Evolutionary conservation across 75 land plant species (phyloP).

Genomic region (Pseudotsuga menziesii): DNA sequence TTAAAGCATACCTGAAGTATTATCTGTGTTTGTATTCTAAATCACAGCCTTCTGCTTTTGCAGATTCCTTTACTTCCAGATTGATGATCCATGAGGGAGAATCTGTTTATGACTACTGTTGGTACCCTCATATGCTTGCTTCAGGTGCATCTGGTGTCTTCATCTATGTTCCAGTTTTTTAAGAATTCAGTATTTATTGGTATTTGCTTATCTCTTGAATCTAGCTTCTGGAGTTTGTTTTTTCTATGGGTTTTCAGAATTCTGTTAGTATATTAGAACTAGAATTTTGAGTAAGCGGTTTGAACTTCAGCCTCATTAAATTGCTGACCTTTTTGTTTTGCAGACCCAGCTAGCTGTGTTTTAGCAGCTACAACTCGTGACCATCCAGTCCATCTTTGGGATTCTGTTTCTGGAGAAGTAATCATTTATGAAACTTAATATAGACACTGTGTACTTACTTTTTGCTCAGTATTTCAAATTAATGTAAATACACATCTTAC

Average conservation of each 20-base stretch:
- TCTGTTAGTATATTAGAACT: background rate
- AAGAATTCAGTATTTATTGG: background rate
- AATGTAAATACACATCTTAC: background rate
- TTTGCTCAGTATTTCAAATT: slow-evolving; percentile 3
- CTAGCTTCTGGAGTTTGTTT: background rate
- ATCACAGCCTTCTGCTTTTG: too few relatives aligned
- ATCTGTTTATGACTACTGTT: slow-evolving; percentile 89
- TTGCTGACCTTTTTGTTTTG: slow-evolving; percentile 6
- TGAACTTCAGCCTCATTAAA: background rate
- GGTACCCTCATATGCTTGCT: slow-evolving; percentile 95
- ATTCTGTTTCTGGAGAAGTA: slow-evolving; percentile 87
- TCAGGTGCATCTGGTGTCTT: slow-evolving; percentile 51
- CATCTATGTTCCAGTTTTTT: background rate
- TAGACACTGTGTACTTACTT: background rate
- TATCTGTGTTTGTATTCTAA: too few relatives aligned
- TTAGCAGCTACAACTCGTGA: slow-evolving; percentile 92
- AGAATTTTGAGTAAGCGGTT: background rate
- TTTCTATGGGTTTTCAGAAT: background rate
- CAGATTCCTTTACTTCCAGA: slow-evolving; percentile 72
- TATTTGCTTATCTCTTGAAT: background rate
- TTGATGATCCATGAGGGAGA: slow-evolving; percentile 75
- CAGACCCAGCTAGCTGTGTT: slow-evolving; percentile 76
- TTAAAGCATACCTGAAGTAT: too few relatives aligned
- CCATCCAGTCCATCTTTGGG: slow-evolving; percentile 99
- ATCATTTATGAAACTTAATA: background rate